A percentile compares a stretch with the other conserved stretches of the same genome.
Conservation (phyloP, 2,329 filamentous ascomycete genomes). For the Curvularia verruculosa region DNA sequence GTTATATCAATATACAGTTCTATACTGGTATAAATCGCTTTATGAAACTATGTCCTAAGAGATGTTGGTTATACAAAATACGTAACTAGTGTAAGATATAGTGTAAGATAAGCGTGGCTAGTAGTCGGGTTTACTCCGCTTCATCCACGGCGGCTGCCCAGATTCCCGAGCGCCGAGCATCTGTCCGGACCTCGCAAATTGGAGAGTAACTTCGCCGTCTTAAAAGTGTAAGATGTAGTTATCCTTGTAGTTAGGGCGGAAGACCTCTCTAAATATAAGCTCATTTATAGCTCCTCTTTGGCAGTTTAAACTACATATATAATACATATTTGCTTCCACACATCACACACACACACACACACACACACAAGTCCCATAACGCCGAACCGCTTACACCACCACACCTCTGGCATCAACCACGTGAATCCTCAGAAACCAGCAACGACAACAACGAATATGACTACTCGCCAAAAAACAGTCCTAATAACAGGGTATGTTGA, state of each 20-base stretch:
- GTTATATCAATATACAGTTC: too few relatives aligned
- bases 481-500: not conserved
- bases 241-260: not conserved
- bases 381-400: too few relatives aligned
- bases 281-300: not conserved
- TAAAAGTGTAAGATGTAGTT: not conserved
- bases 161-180: slow-evolving; percentile 1
- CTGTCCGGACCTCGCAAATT: not conserved
- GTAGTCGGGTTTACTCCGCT: not conserved
- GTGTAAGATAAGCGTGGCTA: not conserved
- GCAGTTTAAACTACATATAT: too few relatives aligned
- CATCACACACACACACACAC: too few relatives aligned
- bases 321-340: too few relatives aligned
- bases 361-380: not conserved
- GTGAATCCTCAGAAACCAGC: not conserved
- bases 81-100: not conserved
- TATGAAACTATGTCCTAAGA: too few relatives aligned
- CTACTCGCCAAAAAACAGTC: not conserved
- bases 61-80: too few relatives aligned
- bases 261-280: not conserved
- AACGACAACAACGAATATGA: not conserved
- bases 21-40: too few relatives aligned
- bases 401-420: not conserved
- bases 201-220: not conserved
- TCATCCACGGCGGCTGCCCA: not conserved